Conservation (phyloP, 352 stramenopile species). For the Elongisporangium undulatum region DNA sequence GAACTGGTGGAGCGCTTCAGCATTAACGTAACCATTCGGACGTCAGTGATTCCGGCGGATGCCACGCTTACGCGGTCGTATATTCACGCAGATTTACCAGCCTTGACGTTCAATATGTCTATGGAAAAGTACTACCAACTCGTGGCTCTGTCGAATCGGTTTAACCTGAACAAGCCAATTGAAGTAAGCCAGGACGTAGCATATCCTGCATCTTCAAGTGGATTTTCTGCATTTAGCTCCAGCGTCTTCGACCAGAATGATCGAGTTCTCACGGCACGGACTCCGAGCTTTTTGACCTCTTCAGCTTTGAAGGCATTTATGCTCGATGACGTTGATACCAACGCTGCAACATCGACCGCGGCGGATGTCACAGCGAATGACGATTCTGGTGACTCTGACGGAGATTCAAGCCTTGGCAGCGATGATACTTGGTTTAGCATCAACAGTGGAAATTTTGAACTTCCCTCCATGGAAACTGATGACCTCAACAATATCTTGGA, state of each 20-base stretch:
- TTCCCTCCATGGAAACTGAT: slow-evolving; percentile 6
- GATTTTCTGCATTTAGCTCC: slow-evolving; percentile 11
- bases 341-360: slow-evolving; percentile 4
- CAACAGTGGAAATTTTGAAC: slow-evolving; percentile 57
- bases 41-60: slow-evolving; percentile 80
- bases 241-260: slow-evolving; percentile 25
- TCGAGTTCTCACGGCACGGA: slow-evolving; percentile 9
- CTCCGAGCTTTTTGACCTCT: slow-evolving; percentile 40
- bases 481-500: slow-evolving; percentile 10
- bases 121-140: slow-evolving; percentile 83
- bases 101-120: slow-evolving; percentile 81
- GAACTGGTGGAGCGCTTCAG: slow-evolving; percentile 83
- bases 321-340: slow-evolving; percentile 27
- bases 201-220: slow-evolving; percentile 10
- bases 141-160: slow-evolving; percentile 48
- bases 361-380: slow-evolving; percentile 13
- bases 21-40: slow-evolving; percentile 84
- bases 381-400: slow-evolving; percentile 36
- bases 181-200: slow-evolving; percentile 7
- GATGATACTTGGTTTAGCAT: slow-evolving; percentile 90
- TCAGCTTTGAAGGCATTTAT: slow-evolving; percentile 50
- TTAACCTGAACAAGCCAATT: slow-evolving; percentile 24
- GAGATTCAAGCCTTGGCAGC: slow-evolving; percentile 70
- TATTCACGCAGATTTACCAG: slow-evolving; percentile 77
- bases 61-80: slow-evolving; percentile 81